phyloP scores from a whole-genome alignment of 2,329 filamentous ascomycete species.

The Lithohypha guttulata region DNA sequence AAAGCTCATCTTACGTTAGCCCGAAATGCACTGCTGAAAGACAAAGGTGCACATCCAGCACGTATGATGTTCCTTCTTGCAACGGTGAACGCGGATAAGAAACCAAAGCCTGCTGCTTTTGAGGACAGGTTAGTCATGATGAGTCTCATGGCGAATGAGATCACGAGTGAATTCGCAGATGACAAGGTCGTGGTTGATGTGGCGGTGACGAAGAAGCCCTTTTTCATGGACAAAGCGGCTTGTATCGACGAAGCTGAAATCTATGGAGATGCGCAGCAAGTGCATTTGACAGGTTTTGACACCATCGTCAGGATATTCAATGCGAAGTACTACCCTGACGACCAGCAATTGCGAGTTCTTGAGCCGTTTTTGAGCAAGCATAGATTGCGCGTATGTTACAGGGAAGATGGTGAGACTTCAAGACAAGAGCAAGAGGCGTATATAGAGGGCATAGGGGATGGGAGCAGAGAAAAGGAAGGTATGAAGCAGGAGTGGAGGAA shows the following conservation, averaged over 20 bases:
- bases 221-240: conserved; percentile 38
- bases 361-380: conserved; percentile 34
- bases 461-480: conserved; percentile 29
- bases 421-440: conserved; percentile 31
- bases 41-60: conserved; percentile 12
- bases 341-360: conserved; percentile 33
- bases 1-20: conserved; percentile 48
- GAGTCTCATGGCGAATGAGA: conserved; percentile 35
- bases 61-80: conserved; percentile 50
- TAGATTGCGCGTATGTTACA: conserved; percentile 34
- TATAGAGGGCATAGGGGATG: conserved; percentile 28
- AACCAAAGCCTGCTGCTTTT: conserved; percentile 38
- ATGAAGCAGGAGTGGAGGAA: conserved; percentile 33
- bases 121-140: conserved; percentile 41
- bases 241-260: conserved; percentile 30
- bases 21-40: conserved; percentile 39
- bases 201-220: conserved; percentile 39
- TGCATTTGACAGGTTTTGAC: conserved; percentile 40
- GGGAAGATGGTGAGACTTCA: conserved; percentile 16
- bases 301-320: conserved; percentile 40
- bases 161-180: conserved; percentile 15
- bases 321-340: conserved; percentile 36
- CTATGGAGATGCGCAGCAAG: conserved; percentile 32
- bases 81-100: conserved; percentile 56
- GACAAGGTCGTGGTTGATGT: conserved; percentile 33